Evolutionary conservation across 768 basidiomycete genomes (phyloP).

Genomic region (Russula compacta): DNA sequence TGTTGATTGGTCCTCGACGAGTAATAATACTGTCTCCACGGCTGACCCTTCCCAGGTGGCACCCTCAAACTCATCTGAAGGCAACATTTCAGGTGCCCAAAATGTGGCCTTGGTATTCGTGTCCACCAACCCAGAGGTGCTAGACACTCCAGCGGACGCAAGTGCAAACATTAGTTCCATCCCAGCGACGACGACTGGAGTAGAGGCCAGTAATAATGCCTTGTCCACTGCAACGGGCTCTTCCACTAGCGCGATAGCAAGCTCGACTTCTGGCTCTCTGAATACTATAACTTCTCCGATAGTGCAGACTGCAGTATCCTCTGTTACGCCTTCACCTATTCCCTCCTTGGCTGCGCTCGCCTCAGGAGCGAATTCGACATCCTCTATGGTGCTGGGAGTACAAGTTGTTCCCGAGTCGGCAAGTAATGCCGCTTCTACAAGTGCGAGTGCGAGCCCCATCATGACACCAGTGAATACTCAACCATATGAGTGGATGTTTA

Average conservation of each 20-base stretch:
- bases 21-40: not conserved
- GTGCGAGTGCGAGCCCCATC: not conserved
- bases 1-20: not conserved
- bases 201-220: not conserved
- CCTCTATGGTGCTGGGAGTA: not conserved
- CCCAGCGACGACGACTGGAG: constrained; percentile 7
- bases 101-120: constrained; percentile 50
- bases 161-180: not conserved
- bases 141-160: constrained; percentile 1
- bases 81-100: constrained; percentile 23
- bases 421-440: not conserved
- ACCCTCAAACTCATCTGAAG: constrained; percentile 15
- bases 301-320: not conserved
- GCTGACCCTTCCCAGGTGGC: constrained; percentile 2
- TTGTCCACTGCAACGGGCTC: not conserved
- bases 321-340: not conserved
- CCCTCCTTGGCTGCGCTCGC: not conserved
- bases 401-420: constrained; percentile 8
- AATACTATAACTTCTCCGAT: not conserved
- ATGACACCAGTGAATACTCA: constrained; percentile 17
- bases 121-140: constrained; percentile 30
- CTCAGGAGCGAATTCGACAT: not conserved
- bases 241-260: not conserved
- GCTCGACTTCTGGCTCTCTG: not conserved
- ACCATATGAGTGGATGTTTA: constrained; percentile 22